phyloP scores from a whole-genome alignment of 2,329 filamentous ascomycete species.

The Raffaelea albimanens region DNA sequence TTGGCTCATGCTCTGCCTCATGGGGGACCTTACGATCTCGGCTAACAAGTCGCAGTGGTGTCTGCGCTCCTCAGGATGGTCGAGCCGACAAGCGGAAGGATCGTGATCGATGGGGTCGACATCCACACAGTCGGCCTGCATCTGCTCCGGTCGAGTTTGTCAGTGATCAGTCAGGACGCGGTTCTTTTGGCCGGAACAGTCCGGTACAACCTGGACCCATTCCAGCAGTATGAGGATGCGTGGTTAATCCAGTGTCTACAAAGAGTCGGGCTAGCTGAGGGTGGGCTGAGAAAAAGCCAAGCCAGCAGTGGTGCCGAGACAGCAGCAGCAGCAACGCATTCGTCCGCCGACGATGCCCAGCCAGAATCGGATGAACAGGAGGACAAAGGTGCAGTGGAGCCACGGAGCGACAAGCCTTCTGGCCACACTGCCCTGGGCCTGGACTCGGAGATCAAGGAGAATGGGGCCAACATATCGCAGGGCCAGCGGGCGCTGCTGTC shows the following conservation, averaged over 20 bases:
- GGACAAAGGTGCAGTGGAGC: too few relatives aligned
- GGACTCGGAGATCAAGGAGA: constrained; percentile 78
- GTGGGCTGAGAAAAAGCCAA: too few relatives aligned
- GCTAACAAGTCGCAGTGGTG: constrained; percentile 72
- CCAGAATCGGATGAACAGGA: too few relatives aligned
- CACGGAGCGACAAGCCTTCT: too few relatives aligned
- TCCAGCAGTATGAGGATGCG: constrained; percentile 77
- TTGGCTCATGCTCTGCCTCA: too few relatives aligned
- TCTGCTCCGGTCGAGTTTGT: constrained; percentile 84
- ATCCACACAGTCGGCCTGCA: constrained; percentile 80
- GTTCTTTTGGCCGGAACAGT: constrained; percentile 88
- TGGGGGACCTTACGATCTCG: too few relatives aligned
- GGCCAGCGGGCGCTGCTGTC: constrained; percentile 91
- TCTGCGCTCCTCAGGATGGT: constrained; percentile 86
- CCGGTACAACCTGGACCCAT: constrained; percentile 89
- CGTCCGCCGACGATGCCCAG: too few relatives aligned
- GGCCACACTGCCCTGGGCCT: too few relatives aligned
- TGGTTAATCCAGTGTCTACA: constrained; percentile 78
- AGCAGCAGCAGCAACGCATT: too few relatives aligned
- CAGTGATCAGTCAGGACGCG: constrained; percentile 94
- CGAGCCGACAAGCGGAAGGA: constrained; percentile 81
- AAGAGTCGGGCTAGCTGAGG: constrained; percentile 64
- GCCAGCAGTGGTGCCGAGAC: too few relatives aligned
- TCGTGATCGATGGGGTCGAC: constrained; percentile 87
- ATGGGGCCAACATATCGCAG: constrained; percentile 87